Evolutionary conservation across 2,329 filamentous ascomycete species (phyloP), one percentile per base, ranked within the genome.

Genomic region (Stromatinia cepivora): DNA sequence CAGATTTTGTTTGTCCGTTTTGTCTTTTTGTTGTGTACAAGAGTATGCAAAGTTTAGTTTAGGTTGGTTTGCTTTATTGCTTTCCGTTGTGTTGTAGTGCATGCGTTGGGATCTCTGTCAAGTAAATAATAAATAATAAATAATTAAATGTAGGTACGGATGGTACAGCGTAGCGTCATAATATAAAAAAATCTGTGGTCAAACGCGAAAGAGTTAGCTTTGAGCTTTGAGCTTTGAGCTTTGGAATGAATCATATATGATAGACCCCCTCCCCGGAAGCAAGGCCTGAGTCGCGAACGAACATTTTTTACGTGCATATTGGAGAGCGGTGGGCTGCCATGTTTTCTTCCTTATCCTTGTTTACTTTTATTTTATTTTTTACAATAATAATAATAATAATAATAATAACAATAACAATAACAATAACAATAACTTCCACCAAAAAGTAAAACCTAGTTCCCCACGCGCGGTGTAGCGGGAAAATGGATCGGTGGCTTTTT

Each of bases 181-280:
- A 48, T 46, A 10, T 59, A 59, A 31, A 34, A 62, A 48, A 17
- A 61, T 50, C 13, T n/a, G 59, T 62, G n/a, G 59, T 50, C 45
- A 39, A 50, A 63, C 59, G 34, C 13, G 22, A 50, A 20, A 31
- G 22, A n/a, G 34, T 11, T 17, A 48, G 48, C 7, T n/a, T 48
- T n/a, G 31, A 39, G n/a, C 34, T 4, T 48, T 22, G 13, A 39
- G 39, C 4, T 39, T 39, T 39, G 39, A 39, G 39, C 28, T 22
- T 59, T 39, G 36, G 17, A 36, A 65, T 67, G 53, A 61, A 67
- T 67, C 65, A 67, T 62, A 67, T 62, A 67, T 67, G 54, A 67
- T 31, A 67, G 65, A 46, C 36, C 61, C 36, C 61, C 46, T 34
- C 39, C 46, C 46, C 45, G 54, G 53, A 58, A 50, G 54, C 54